A percentile compares a stretch with the other conserved stretches of the same genome.
These are phyloP conservation scores for Chalciporus piperatus DNA, from an alignment of 768 basidiomycete species.

Conservation along the genomic window DNA sequence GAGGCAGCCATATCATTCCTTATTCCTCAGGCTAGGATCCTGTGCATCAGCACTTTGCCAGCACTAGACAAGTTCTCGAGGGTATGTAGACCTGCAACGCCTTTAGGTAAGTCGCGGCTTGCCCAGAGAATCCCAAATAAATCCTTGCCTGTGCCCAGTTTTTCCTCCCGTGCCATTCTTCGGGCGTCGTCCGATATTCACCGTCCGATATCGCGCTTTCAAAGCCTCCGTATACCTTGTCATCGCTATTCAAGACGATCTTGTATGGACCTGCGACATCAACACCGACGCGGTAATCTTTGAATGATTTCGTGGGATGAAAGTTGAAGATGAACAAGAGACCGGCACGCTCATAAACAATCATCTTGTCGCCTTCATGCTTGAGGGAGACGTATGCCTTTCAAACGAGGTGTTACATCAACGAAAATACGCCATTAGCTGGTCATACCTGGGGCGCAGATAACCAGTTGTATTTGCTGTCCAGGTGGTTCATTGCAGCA, in stretches of 20 bases:
- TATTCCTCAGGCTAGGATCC: neutral
- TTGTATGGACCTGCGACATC: conserved; percentile 83
- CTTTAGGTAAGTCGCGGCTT: neutral
- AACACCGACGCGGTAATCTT: conserved; percentile 92
- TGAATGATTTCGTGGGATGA: conserved; percentile 86
- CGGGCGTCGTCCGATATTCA: conserved; percentile 74
- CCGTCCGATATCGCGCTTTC: conserved; percentile 66
- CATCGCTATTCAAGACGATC: conserved; percentile 80
- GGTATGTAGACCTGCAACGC: conserved; percentile 28
- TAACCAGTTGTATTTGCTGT: conserved; percentile 83
- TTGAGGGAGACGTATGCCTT: conserved; percentile 93
- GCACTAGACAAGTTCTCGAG: conserved; percentile 31
- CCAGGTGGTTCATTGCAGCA: conserved; percentile 83
- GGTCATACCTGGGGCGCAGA: conserved; percentile 64
- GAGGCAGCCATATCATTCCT: neutral
- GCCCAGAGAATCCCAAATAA: neutral
- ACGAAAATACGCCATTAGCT: neutral
- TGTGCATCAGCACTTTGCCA: conserved; percentile 16
- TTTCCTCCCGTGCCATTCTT: conserved; percentile 91
- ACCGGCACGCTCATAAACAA: conserved; percentile 92
- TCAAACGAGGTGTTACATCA: conserved; percentile 7
- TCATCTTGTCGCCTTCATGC: conserved; percentile 87
- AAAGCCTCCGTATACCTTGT: conserved; percentile 87
- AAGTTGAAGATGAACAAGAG: conserved; percentile 98
- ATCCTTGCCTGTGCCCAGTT: conserved; percentile 79